phyloP scores from a whole-genome alignment of 371 early-diverging fungal genomes.

The Massospora cicadina region DNA sequence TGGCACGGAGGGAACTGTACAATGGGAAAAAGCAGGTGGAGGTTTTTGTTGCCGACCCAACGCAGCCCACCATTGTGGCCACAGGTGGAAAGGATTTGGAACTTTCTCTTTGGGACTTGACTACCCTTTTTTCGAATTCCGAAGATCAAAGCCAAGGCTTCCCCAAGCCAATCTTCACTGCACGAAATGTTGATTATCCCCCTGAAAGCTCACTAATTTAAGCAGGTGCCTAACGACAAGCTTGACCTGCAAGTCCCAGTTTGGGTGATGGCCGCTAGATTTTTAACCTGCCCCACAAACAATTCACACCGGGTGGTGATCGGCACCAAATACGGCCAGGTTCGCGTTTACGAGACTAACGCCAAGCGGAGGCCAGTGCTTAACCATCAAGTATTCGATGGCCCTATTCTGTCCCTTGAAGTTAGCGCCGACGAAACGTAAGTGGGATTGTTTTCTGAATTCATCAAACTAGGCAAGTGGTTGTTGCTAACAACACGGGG shows the following conservation, averaged over 20 bases:
- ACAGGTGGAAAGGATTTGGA: constrained; percentile 77
- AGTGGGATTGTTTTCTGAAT: not conserved
- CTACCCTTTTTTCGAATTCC: constrained; percentile 11
- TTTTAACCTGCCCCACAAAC: constrained; percentile 18
- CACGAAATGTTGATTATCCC: constrained; percentile 29
- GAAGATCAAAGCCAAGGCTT: constrained; percentile 12
- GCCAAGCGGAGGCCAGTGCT: not conserved
- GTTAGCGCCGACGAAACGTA: not conserved
- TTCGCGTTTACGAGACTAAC: not conserved
- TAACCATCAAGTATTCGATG: not conserved
- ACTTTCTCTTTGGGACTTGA: constrained; percentile 54
- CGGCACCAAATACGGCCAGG: not conserved
- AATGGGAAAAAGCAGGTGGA: not conserved
- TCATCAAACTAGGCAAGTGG: not conserved
- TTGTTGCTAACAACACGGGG: not conserved
- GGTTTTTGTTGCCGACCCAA: constrained; percentile 25
- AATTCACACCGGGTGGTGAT: not conserved
- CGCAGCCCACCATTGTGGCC: constrained; percentile 45
- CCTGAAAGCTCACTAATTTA: constrained; percentile 6
- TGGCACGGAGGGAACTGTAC: not conserved
- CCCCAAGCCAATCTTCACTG: constrained; percentile 24
- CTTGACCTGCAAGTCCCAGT: constrained; percentile 69
- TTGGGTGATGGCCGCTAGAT: constrained; percentile 72
- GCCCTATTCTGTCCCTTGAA: not conserved
- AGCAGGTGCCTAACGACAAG: constrained; percentile 41